Evolutionary conservation across 768 basidiomycete genomes (phyloP).

Genomic region (Xerocomellus intermedius): DNA sequence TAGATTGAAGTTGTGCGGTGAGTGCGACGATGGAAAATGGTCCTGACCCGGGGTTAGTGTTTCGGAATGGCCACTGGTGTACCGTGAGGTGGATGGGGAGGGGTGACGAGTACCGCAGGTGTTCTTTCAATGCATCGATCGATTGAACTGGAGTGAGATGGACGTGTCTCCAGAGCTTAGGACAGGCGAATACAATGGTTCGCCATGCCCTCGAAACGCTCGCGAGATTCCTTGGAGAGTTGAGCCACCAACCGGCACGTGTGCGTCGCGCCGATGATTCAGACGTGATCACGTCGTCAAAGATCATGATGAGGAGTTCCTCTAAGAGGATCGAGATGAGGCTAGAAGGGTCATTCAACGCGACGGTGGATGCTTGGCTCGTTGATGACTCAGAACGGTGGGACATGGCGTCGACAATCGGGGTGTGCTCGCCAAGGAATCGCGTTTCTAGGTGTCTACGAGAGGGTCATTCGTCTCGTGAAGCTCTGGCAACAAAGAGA

Average conservation of each 20-base stretch:
- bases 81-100: slow-evolving; percentile 15
- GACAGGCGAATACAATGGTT: slow-evolving; percentile 14
- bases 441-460: neutral
- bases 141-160: slow-evolving; percentile 17
- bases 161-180: slow-evolving; percentile 20
- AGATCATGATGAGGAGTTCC: slow-evolving; percentile 22
- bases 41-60: neutral
- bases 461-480: neutral
- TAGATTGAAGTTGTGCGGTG: slow-evolving; percentile 14
- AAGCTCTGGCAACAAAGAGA: neutral
- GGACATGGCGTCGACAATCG: neutral
- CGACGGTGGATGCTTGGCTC: neutral
- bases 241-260: neutral
- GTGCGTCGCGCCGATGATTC: slow-evolving; percentile 2
- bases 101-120: slow-evolving; percentile 12
- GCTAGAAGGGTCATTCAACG: neutral
- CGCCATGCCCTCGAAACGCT: slow-evolving; percentile 18
- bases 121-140: slow-evolving; percentile 9
- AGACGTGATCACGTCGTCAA: slow-evolving; percentile 17
- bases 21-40: slow-evolving; percentile 15
- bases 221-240: slow-evolving; percentile 14
- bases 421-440: neutral
- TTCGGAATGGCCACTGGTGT: slow-evolving; percentile 22
- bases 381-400: neutral
- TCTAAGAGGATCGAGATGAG: slow-evolving; percentile 13